These are phyloP conservation scores for Dictyostelium capitatum DNA, from an alignment of 78 protist species.

Conservation along the genomic window DNA sequence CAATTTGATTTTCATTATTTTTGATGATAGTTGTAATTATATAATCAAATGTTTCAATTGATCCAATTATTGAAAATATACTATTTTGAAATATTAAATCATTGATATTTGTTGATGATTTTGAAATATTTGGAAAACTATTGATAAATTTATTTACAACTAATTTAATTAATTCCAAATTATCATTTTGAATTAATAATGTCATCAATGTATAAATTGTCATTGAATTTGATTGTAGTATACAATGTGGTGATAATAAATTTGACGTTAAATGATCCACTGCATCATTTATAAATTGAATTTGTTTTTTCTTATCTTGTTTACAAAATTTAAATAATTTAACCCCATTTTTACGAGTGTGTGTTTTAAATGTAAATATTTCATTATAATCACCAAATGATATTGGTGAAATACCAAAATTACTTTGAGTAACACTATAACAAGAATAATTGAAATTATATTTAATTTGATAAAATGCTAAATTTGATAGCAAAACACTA, in stretches of 20 bases:
- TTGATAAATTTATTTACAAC: background rate
- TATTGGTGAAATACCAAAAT: background rate
- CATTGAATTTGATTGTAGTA: background rate
- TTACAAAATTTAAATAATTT: constrained; percentile 5
- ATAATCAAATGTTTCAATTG: constrained; percentile 6
- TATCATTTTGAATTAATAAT: background rate
- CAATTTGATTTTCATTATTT: background rate
- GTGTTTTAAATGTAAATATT: background rate
- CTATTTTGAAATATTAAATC: background rate
- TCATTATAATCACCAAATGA: background rate
- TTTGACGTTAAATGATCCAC: background rate
- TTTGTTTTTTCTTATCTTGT: background rate
- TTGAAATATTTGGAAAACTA: background rate
- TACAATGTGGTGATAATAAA: background rate
- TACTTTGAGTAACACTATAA: background rate
- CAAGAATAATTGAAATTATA: background rate
- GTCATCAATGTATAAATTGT: background rate
- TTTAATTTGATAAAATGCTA: constrained; percentile 6
- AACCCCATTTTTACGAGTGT: background rate
- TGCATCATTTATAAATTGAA: background rate
- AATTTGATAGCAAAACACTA: background rate
- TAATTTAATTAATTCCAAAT: background rate
- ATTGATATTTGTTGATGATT: background rate
- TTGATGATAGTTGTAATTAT: background rate
- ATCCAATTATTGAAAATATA: background rate